phyloP scores from a whole-genome alignment of 805 yeast genomes.

The Clavispora fructus region DNA sequence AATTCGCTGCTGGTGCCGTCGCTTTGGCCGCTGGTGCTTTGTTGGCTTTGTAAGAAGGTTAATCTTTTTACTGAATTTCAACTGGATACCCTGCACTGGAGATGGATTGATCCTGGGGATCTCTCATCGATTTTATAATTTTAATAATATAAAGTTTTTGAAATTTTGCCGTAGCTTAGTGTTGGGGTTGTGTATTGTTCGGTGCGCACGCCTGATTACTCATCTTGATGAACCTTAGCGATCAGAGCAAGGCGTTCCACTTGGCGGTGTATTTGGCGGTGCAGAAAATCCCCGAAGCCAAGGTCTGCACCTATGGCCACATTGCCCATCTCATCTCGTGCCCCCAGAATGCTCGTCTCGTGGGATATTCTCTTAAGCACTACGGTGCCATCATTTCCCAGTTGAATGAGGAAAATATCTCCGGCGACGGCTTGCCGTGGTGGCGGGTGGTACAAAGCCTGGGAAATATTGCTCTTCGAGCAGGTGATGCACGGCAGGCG shows the following conservation, averaged over 20 bases:
- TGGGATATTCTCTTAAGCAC: conserved; percentile 64
- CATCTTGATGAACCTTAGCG: conserved; percentile 7
- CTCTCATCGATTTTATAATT: background rate
- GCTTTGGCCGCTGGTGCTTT: conserved; percentile 21
- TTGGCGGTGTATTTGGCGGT: conserved; percentile 54
- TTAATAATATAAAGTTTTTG: background rate
- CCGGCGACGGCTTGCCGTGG: conserved; percentile 56
- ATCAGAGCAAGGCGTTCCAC: conserved; percentile 55
- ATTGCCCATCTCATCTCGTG: conserved; percentile 57
- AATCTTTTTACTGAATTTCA: background rate
- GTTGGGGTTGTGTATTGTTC: no score
- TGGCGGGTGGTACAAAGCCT: conserved; percentile 69
- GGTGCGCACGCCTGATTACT: no score
- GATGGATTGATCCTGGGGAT: background rate
- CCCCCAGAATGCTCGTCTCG: conserved; percentile 69
- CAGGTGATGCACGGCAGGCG: conserved; percentile 44
- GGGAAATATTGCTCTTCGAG: conserved; percentile 56
- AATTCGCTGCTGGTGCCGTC: conserved; percentile 25
- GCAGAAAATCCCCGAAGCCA: conserved; percentile 53
- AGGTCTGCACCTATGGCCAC: conserved; percentile 66
- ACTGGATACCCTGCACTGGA: background rate
- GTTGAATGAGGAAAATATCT: conserved; percentile 18
- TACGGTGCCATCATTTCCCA: conserved; percentile 19
- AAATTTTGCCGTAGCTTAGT: background rate
- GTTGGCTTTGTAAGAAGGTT: conserved; percentile 24